Evolutionary conservation across 2,329 filamentous ascomycete species (phyloP).

Genomic region (Boeremia exigua): DNA sequence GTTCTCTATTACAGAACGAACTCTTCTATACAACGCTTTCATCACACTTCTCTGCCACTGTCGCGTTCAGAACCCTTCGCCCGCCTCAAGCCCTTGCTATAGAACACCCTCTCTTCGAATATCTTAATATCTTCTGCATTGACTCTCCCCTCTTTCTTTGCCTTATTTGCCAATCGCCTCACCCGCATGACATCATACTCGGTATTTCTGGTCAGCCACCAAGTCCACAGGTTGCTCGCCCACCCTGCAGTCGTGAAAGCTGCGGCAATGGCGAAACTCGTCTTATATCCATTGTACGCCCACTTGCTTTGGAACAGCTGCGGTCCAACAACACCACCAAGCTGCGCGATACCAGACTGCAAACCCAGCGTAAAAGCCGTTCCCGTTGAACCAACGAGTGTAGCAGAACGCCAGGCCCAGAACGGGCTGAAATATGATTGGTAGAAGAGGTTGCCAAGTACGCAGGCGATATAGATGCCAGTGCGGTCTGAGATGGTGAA

Average conservation of each 20-base stretch:
- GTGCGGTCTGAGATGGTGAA: conserved; percentile 43
- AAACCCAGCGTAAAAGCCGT: conserved; percentile 55
- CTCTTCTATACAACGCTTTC: neutral
- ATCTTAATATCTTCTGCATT: conserved; percentile 28
- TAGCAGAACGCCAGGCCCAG: conserved; percentile 23
- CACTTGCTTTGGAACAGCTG: conserved; percentile 54
- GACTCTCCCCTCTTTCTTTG: conserved; percentile 22
- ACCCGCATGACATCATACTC: conserved; percentile 48
- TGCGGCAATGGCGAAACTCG: conserved; percentile 48
- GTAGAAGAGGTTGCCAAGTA: conserved; percentile 55
- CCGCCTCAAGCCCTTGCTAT: conserved; percentile 11
- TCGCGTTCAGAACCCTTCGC: neutral
- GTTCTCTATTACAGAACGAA: too few relatives aligned
- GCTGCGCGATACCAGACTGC: conserved; percentile 53
- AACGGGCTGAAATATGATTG: conserved; percentile 46
- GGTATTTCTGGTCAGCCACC: conserved; percentile 52
- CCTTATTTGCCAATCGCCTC: conserved; percentile 23
- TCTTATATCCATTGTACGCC: conserved; percentile 51
- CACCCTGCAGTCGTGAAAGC: conserved; percentile 45
- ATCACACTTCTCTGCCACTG: neutral
- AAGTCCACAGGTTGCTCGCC: conserved; percentile 50
- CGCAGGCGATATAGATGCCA: conserved; percentile 53
- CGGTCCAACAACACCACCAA: conserved; percentile 55
- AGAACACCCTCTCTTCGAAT: conserved; percentile 26
- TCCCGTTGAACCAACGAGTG: conserved; percentile 49